Percentiles rank a stretch among this genome's conserved stretches.
These are phyloP conservation scores for Apiospora koreana DNA, from an alignment of 2,329 filamentous ascomycete species.

Conservation along the genomic window DNA sequence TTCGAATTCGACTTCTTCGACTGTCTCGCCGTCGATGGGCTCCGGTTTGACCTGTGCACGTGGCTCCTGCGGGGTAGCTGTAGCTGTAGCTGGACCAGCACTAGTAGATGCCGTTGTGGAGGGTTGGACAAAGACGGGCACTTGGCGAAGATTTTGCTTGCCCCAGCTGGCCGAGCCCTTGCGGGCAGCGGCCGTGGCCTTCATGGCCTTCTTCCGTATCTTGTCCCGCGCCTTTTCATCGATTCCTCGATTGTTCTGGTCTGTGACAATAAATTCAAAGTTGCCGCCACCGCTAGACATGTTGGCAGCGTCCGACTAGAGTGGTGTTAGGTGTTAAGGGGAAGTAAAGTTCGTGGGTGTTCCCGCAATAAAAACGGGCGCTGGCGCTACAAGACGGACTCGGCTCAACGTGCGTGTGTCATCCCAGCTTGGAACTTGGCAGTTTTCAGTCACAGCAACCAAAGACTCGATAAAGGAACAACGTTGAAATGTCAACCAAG, in stretches of 20 bases:
- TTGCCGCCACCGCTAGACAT: conserved; percentile 6
- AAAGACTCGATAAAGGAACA: background rate
- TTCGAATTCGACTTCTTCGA: background rate
- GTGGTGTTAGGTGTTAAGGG: background rate
- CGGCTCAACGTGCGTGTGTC: background rate
- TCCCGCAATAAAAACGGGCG: background rate
- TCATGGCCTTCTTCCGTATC: conserved; percentile 16
- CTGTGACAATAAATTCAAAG: conserved; percentile 11
- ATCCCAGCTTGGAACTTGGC: background rate
- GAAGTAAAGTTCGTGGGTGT: background rate
- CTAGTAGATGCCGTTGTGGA: background rate
- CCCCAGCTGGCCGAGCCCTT: conserved; percentile 15
- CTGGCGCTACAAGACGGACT: background rate
- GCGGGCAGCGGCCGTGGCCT: conserved; percentile 13
- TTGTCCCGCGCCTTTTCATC: conserved; percentile 8
- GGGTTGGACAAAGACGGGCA: background rate
- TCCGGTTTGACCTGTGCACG: background rate
- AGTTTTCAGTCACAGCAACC: too few species aligned
- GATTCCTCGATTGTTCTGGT: conserved; percentile 10
- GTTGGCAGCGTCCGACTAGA: background rate
- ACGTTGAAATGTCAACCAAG: too few species aligned
- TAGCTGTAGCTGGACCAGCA: background rate
- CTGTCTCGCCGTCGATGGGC: background rate
- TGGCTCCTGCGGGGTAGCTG: background rate
- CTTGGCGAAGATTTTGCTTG: conserved; percentile 16